Base-by-base conservation (phyloP, 2,329 filamentous ascomycete genomes). In the Exophiala phaeomuriformis region DNA sequence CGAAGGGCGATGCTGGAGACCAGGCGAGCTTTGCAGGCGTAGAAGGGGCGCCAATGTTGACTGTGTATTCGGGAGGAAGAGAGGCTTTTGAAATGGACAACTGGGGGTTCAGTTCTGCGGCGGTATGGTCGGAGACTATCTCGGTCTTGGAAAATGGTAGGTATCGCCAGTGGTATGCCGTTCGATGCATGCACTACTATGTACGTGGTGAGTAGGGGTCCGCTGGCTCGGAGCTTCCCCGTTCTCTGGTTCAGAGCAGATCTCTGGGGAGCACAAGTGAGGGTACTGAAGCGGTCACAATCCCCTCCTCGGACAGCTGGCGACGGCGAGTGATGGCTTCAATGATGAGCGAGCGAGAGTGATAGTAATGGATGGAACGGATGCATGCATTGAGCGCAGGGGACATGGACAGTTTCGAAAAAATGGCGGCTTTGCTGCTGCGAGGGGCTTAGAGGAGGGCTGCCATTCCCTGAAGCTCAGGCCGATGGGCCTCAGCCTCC, bases 1-100 rank as follows among this genome's bases (percentile, higher is more conserved):
- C 19, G 56, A 49, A 49, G 50, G 51, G 46, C 49, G 49, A 55
- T 27, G 39, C 36, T 27, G 50, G 9, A 49, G 54, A 42, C 41
- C 53, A 29, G 35, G 36, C 33, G 27, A 29, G 29, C 19, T 41
- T 19, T 19, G 19, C 10, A 19, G n/a, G 32, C 37, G 8, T 10
- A 33, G 5, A 33, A 50, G 35, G 43, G 41, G 5, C 30, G 31
- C 12, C 30, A 32, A 29, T 44, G 30, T 9, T 31, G 30, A 8
- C 28, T 4, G n/a, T 10, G 10, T 29, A 29, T 31, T 8, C 4
- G 28, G 9, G 5, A 28, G 44, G 5, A 29, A 28, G 44, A 47
- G 31, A 32, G 6, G 4, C 30, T 32, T 32, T 9, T 4, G 19
- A 28, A 28, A 32, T 32, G 42, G 8, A n/a, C 7, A 45, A 45